phyloP scores from a whole-genome alignment of 2,329 filamentous ascomycete genomes.

The Ophiostoma ips region DNA sequence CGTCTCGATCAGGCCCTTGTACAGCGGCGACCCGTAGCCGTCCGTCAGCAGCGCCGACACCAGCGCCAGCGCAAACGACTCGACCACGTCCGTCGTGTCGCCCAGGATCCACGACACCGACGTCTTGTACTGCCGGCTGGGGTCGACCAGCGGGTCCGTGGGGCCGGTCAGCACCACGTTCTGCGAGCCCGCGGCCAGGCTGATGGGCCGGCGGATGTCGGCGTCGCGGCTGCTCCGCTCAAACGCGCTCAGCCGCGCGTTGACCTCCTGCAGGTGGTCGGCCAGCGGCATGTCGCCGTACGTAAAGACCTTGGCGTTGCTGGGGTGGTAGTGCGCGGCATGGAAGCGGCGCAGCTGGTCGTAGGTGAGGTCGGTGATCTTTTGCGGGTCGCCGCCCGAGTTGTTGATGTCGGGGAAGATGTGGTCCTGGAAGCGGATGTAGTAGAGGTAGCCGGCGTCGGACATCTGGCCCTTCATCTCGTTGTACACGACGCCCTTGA shows the following conservation, averaged over 20 bases:
- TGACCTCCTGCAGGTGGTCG: slow-evolving; percentile 67
- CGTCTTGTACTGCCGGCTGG: slow-evolving; percentile 82
- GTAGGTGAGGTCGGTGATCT: slow-evolving; percentile 91
- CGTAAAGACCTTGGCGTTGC: slow-evolving; percentile 89
- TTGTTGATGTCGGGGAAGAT: slow-evolving; percentile 93
- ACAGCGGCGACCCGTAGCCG: slow-evolving; percentile 89
- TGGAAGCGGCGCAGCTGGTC: slow-evolving; percentile 82
- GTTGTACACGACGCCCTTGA: slow-evolving; percentile 98
- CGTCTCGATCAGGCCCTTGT: slow-evolving; percentile 75
- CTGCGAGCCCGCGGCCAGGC: slow-evolving; percentile 49
- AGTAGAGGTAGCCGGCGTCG: slow-evolving; percentile 89
- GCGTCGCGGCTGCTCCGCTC: slow-evolving; percentile 50
- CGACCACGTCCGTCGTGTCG: slow-evolving; percentile 66
- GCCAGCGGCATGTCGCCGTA: slow-evolving; percentile 84
- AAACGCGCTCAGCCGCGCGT: slow-evolving; percentile 61
- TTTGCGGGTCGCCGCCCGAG: slow-evolving; percentile 88
- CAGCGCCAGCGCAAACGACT: slow-evolving; percentile 76
- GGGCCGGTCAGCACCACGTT: slow-evolving; percentile 65
- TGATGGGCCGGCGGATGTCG: slow-evolving; percentile 63
- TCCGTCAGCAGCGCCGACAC: slow-evolving; percentile 77
- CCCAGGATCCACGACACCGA: slow-evolving; percentile 88
- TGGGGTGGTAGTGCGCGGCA: slow-evolving; percentile 87
- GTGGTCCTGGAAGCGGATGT: slow-evolving; percentile 87
- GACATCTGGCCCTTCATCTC: slow-evolving; percentile 99
- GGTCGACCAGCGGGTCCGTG: slow-evolving; percentile 71